These are phyloP conservation scores for Jamesozyma gamospora DNA, from an alignment of 805 yeast genomes.

Conservation along the genomic window DNA sequence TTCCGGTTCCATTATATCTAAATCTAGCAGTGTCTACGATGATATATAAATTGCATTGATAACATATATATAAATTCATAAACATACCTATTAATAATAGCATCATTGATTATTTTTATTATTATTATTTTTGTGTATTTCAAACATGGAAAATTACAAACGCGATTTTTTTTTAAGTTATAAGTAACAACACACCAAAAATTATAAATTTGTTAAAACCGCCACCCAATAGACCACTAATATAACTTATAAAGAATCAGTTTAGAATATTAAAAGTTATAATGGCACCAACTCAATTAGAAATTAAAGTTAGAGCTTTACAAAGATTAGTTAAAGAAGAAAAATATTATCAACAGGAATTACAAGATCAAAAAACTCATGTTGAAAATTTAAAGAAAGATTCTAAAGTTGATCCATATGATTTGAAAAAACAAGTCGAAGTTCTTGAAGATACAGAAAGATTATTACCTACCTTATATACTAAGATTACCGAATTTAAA, in stretches of 20 bases:
- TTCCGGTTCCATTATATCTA: background rate
- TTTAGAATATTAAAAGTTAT: no score
- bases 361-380: constrained; percentile 40
- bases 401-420: constrained; percentile 48
- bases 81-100: no score
- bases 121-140: no score
- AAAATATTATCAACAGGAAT: constrained; percentile 47
- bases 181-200: no score
- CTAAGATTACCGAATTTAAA: constrained; percentile 33
- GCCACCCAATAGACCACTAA: no score
- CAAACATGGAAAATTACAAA: no score
- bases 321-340: constrained; percentile 62
- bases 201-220: no score
- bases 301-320: constrained; percentile 63
- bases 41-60: background rate
- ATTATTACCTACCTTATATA: constrained; percentile 40
- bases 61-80: no score
- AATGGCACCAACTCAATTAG: constrained; percentile 63
- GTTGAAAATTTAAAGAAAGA: constrained; percentile 39
- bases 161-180: no score
- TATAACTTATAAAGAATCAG: no score
- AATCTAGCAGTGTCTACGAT: constrained; percentile 9
- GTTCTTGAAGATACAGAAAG: constrained; percentile 46
- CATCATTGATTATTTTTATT: no score
- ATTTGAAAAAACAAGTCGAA: constrained; percentile 45